These are phyloP conservation scores for Leccinum subtestaceum DNA, from an alignment of 768 basidiomycete species.

Conservation along the genomic window DNA sequence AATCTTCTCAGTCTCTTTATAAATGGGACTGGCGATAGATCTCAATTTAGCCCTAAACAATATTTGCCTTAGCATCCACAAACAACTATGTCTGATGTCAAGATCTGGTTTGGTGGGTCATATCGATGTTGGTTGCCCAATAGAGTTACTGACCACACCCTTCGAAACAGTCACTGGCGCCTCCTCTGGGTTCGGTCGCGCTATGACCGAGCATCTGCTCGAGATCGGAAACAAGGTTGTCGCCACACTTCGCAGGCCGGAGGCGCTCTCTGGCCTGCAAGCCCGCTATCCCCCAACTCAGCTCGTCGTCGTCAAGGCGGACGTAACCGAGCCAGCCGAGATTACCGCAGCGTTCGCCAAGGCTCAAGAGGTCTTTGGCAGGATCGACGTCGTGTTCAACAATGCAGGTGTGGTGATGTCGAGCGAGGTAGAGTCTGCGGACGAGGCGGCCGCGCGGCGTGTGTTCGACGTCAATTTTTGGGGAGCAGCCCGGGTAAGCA, in stretches of 20 bases:
- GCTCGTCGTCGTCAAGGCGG: constrained; percentile 32
- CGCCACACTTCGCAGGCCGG: constrained; percentile 43
- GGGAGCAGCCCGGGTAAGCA: constrained; percentile 33
- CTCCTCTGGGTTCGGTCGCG: constrained; percentile 37
- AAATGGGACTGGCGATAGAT: not conserved
- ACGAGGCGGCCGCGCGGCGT: constrained; percentile 30
- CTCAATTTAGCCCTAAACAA: not conserved
- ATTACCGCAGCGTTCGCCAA: constrained; percentile 28
- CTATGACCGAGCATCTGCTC: constrained; percentile 28
- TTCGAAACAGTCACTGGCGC: constrained; percentile 18
- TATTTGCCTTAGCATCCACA: not conserved
- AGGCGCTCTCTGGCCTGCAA: constrained; percentile 28
- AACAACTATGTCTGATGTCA: constrained; percentile 14
- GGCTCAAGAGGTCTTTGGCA: constrained; percentile 30
- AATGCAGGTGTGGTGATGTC: constrained; percentile 31
- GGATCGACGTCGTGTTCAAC: constrained; percentile 40
- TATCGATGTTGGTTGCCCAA: not conserved
- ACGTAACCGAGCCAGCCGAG: constrained; percentile 28
- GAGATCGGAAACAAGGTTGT: constrained; percentile 36
- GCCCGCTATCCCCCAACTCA: constrained; percentile 21
- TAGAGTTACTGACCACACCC: not conserved
- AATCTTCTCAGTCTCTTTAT: not conserved
- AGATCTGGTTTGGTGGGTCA: constrained; percentile 21
- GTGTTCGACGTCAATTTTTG: constrained; percentile 40
- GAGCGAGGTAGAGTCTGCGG: constrained; percentile 37